Conservation (phyloP, 1,284 basidiomycete genomes). For the Tremellales sp. region DNA sequence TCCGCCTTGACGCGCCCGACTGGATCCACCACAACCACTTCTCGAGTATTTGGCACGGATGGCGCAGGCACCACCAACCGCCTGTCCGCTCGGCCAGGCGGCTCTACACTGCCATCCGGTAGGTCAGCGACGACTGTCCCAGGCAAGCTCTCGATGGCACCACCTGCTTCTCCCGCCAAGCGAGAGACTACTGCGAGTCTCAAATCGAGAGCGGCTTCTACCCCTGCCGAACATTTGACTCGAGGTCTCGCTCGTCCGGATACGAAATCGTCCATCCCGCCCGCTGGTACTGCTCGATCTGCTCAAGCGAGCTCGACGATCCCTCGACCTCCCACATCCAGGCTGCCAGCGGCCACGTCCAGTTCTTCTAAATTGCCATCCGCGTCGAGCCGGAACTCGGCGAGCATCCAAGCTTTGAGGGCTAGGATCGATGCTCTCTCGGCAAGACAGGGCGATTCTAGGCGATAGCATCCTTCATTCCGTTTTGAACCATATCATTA, state of each 20-base stretch:
- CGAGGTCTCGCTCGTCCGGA: background rate
- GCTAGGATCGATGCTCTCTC: conserved; percentile 22
- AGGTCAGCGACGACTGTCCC: background rate
- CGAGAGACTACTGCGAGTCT: background rate
- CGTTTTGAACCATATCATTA: too few relatives aligned
- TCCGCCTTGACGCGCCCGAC: conserved; percentile 4
- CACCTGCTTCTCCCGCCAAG: conserved; percentile 1
- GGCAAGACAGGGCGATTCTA: conserved; percentile 15
- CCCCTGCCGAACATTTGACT: conserved; percentile 12
- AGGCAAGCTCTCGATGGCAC: background rate
- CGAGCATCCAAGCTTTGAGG: conserved; percentile 17
- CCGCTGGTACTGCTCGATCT: conserved; percentile 1
- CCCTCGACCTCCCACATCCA: background rate
- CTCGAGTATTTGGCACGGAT: conserved; percentile 13
- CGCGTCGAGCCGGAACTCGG: background rate
- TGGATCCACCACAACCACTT: background rate
- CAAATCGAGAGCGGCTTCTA: conserved; percentile 18
- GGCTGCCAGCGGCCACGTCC: background rate
- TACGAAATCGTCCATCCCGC: conserved; percentile 1
- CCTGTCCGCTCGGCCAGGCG: background rate
- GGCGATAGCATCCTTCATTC: too few relatives aligned
- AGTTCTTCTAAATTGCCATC: background rate
- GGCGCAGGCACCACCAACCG: conserved; percentile 5
- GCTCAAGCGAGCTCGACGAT: background rate
- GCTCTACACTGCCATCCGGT: background rate